Base-by-base conservation (phyloP, 352 stramenopile genomes). In the Phytopythium mirpurense region DNA sequence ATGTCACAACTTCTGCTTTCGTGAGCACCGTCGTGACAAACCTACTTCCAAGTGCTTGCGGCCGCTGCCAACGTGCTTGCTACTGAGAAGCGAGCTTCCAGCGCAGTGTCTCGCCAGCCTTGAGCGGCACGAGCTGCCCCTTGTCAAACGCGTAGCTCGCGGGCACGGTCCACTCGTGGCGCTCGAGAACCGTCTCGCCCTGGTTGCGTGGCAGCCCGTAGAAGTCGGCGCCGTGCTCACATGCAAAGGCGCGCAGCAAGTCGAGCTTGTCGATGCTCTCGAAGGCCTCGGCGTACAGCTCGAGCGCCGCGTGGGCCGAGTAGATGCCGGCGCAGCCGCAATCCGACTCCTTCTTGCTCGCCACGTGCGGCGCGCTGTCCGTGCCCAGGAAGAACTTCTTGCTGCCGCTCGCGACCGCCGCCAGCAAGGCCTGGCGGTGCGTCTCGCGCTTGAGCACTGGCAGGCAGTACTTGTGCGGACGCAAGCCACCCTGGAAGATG, bases 381-480 rank as follows among this genome's bases (percentile, higher is more conserved):
- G 97, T 99, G 21, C 97, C 97, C 5, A 99, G 63, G 68, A 99
- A 99, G 66, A 99, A 99, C 76, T 99, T 99, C 50, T 74, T 70
- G 55, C 61, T 96, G 44, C 96, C 97, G 42, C 81, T 97, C 2
- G 80, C 90, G 10, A 97, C 83, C 1, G 94, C 95, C 18, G 87
- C 54, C 1, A 98, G 63, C 37, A 99, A 72, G 49, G 96, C 94
- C 57, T 83, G 73, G 40, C 94, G 85, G 72, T 97, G 90, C 68
- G 81, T 72, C 80, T 98, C 92, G 40, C 85, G 86, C 83, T 99
- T 99, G 37, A 99, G 81, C 59, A 99, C 97, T 1, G 97, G 97
- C n/a, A 99, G 72, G 60, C 97, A 99, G 80, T 99, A 99, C 73
- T 98, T 98, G 75, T 99, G 97, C n/a, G 97, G 97, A 56, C 87